Conservation (phyloP, 305 asterid species). For the Fraxinus greggii region DNA sequence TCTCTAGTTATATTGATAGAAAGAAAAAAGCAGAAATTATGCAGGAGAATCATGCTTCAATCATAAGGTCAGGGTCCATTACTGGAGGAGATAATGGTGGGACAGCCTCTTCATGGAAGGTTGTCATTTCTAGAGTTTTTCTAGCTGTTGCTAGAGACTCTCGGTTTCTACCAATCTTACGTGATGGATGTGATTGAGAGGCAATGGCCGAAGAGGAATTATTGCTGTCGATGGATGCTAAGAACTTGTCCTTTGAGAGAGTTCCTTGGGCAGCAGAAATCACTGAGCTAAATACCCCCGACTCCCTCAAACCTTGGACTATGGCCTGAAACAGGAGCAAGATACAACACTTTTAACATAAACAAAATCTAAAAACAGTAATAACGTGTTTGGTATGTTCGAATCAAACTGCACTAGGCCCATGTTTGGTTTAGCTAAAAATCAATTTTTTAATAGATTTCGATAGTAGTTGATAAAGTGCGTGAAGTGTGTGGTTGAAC, state of each 20-base stretch:
- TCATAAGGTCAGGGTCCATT: constrained; percentile 40
- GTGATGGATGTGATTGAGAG: constrained; percentile 50
- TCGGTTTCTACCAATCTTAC: constrained; percentile 57
- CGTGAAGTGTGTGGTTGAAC: background rate
- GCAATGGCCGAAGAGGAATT: constrained; percentile 54
- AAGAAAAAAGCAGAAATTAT: constrained; percentile 56
- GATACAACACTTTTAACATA: background rate
- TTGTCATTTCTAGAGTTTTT: constrained; percentile 42
- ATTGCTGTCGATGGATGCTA: constrained; percentile 62
- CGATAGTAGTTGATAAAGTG: background rate
- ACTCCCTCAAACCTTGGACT: constrained; percentile 84
- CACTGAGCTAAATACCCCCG: constrained; percentile 67
- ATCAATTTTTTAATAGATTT: background rate
- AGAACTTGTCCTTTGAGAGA: constrained; percentile 56
- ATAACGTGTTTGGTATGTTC: background rate
- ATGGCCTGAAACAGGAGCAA: constrained; percentile 51
- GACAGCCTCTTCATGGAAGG: constrained; percentile 53
- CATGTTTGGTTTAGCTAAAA: background rate
- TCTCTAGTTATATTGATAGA: constrained; percentile 29
- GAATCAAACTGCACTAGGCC: background rate
- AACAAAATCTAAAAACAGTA: background rate
- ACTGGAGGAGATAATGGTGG: constrained; percentile 84
- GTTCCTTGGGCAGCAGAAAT: constrained; percentile 58
- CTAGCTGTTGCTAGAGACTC: constrained; percentile 57
- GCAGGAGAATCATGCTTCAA: constrained; percentile 55